Conservation (phyloP, 1,139 yeast species). For the Pichia sp. region DNA sequence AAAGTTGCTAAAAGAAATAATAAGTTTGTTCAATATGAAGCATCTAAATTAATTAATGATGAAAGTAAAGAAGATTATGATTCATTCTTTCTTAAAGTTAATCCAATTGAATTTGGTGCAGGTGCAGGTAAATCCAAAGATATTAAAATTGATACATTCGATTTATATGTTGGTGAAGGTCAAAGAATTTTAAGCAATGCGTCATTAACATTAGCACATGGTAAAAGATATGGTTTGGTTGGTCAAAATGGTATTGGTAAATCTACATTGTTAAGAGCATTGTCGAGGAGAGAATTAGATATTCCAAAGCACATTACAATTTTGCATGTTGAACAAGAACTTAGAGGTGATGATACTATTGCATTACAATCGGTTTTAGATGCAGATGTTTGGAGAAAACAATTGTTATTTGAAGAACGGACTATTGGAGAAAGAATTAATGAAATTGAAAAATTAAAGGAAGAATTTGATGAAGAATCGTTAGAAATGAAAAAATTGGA, state of each 20-base stretch:
- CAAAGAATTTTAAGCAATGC: slow-evolving; percentile 89
- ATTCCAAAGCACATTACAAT: slow-evolving; percentile 94
- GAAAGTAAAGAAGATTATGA: slow-evolving; percentile 71
- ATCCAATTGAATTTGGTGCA: slow-evolving; percentile 87
- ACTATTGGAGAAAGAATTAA: slow-evolving; percentile 66
- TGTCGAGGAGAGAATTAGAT: slow-evolving; percentile 86
- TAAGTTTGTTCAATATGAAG: slow-evolving; percentile 84
- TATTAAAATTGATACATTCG: slow-evolving; percentile 87
- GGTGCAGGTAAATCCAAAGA: slow-evolving; percentile 94
- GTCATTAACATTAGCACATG: slow-evolving; percentile 77
- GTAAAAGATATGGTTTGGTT: slow-evolving; percentile 93
- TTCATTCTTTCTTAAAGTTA: slow-evolving; percentile 87
- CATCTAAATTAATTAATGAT: slow-evolving; percentile 74
- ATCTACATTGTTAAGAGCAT: slow-evolving; percentile 83
- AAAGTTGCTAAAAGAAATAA: slow-evolving; percentile 92
- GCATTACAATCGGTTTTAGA: slow-evolving; percentile 93
- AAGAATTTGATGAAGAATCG: slow-evolving; percentile 76
- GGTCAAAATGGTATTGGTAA: slow-evolving; percentile 99
- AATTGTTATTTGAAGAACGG: slow-evolving; percentile 66
- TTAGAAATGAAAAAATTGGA: slow-evolving; percentile 75
- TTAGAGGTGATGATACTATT: slow-evolving; percentile 82
- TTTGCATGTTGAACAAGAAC: slow-evolving; percentile 95
- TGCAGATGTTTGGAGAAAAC: slow-evolving; percentile 99
- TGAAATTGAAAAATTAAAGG: slow-evolving; percentile 65
- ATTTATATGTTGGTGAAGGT: slow-evolving; percentile 91